Evolutionary conservation across 306 rosid genomes (phyloP), one percentile per base, ranked within the genome.

Genomic region (Castanospermum australe): DNA sequence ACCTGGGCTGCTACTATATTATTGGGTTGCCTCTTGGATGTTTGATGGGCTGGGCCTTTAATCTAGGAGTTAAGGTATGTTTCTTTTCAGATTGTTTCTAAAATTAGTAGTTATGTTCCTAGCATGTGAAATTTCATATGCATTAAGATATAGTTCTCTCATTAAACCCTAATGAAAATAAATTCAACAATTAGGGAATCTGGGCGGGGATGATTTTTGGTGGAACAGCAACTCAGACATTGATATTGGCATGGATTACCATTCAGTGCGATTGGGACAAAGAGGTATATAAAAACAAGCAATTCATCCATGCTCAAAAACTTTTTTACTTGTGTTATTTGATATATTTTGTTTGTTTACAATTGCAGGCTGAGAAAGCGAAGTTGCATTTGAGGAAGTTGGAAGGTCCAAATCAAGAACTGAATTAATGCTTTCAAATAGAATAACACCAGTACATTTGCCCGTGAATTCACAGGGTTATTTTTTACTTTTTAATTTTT

Each of bases 181-280:
- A 62, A 79, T 25, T 70, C 41, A 45, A 64, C n/a, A 24, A 62
- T 57, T 38, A 88, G 96, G 97, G 92, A 71, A 90, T 93, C 6
- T 93, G 97, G 97, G 96, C 87, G 0, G 96, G 96, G 71, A 93
- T 93, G 97, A 90, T 93, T 13, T 90, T 90, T 62, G 97, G 97
- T 36, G 97, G 97, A 70, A 93, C 96, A 8, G 97, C 92, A 32
- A 67, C 84, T 42, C 97, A 93, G 33, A 93, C 97, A 4, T 64
- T 91, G 67, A 54, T 93, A 51, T 82, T 93, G 73, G 33, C 64
- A 78, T 9, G 81, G 25, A 82, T 89, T 65, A 87, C 94, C 42
- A 50, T 80, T 5, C 73, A 87, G n/a, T 93, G 97, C 24, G 89
- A 93, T 30, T 93, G 97, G 97, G 89, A 93, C 2, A 85, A 45